A percentile compares a stretch with the other conserved stretches of the same genome.
Evolutionary conservation across 352 stramenopile genomes (phyloP).

Genomic region (Globisporangium abappressorium): DNA sequence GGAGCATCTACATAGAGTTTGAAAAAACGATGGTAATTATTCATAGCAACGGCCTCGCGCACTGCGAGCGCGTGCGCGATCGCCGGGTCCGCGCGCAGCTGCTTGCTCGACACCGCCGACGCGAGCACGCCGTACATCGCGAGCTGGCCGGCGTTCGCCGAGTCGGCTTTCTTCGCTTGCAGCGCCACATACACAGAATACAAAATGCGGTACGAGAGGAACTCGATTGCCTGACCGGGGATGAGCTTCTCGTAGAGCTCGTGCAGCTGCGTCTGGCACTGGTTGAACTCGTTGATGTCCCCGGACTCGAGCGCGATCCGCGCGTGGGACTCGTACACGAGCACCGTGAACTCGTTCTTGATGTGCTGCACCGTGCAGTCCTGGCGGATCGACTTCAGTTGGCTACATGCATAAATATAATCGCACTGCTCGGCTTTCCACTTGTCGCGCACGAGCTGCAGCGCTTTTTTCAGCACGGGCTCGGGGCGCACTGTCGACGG

Average conservation of each 20-base stretch:
- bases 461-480: conserved; percentile 85
- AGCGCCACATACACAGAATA: conserved; percentile 90
- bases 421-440: conserved; percentile 86
- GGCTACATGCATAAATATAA: conserved; percentile 96
- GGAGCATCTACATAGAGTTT: conserved; percentile 82
- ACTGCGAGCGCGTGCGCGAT: conserved; percentile 75
- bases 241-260: conserved; percentile 84
- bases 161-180: conserved; percentile 84
- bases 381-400: conserved; percentile 99
- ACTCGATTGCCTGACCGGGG: conserved; percentile 74
- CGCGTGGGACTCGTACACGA: conserved; percentile 97
- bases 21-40: conserved; percentile 89
- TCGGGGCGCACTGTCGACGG: conserved; percentile 94
- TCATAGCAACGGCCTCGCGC: conserved; percentile 76
- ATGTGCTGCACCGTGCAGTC: conserved; percentile 98
- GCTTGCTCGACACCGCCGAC: conserved; percentile 32
- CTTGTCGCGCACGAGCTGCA: conserved; percentile 85
- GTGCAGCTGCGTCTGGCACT: conserved; percentile 89
- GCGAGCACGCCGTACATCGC: conserved; percentile 83
- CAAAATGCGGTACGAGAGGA: conserved; percentile 86
- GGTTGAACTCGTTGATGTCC: conserved; percentile 97
- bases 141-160: conserved; percentile 73
- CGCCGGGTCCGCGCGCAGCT: conserved; percentile 47
- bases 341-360: conserved; percentile 95
- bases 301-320: conserved; percentile 93